Evolutionary conservation across 2,329 filamentous ascomycete species (phyloP).

Genomic region (Scleromitrula shiraiana): DNA sequence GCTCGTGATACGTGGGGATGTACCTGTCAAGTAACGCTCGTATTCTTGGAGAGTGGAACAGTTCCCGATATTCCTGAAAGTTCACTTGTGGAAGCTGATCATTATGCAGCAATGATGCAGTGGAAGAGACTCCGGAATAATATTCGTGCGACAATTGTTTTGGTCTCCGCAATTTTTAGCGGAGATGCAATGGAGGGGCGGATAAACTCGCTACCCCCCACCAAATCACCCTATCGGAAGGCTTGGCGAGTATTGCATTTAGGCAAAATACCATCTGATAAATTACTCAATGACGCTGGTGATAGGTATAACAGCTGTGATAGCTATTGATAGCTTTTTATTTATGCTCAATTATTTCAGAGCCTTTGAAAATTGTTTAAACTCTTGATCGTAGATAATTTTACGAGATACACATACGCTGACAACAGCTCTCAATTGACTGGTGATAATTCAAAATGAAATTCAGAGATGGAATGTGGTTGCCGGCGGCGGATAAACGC

Average conservation of each 20-base stretch:
- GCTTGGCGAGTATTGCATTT: conserved; percentile 3
- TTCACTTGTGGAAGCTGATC: conserved; percentile 7
- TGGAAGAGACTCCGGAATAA: conserved; percentile 4
- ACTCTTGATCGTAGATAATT: too few relatives aligned
- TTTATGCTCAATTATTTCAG: too few relatives aligned
- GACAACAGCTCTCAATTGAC: too few relatives aligned
- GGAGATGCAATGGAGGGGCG: not conserved
- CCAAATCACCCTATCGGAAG: conserved; percentile 1
- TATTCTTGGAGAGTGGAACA: not conserved
- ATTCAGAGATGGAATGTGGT: conserved; percentile 62
- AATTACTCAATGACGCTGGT: not conserved
- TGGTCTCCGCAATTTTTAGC: not conserved
- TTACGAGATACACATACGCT: too few relatives aligned
- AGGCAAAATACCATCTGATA: not conserved
- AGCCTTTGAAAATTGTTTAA: too few relatives aligned
- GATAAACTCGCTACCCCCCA: conserved; percentile 8
- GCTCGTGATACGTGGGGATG: not conserved
- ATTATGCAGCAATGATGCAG: too few relatives aligned
- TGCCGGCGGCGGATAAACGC: conserved; percentile 50
- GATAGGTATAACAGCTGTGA: not conserved
- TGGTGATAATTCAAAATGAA: conserved; percentile 47
- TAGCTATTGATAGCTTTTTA: not conserved
- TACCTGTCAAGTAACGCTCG: not conserved
- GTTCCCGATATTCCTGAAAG: not conserved
- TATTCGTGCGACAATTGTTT: conserved; percentile 4